Conservation (phyloP, 2,329 filamentous ascomycete genomes). For the Samsoniella hepiali region DNA sequence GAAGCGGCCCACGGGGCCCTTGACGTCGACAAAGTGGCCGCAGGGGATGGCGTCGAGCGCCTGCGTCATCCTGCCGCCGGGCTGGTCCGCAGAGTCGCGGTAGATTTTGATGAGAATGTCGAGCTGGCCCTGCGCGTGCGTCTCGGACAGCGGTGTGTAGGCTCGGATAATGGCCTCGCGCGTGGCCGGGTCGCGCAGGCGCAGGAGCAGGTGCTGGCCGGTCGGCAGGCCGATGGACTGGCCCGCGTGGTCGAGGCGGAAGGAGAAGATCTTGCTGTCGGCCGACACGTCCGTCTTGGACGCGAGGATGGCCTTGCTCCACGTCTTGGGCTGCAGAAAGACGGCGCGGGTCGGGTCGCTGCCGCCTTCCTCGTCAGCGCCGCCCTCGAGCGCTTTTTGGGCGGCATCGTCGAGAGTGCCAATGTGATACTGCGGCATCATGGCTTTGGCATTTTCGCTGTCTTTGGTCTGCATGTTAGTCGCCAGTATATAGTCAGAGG, state of each 20-base stretch:
- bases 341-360: slow-evolving; percentile 46
- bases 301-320: slow-evolving; percentile 71
- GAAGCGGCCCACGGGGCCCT: slow-evolving; percentile 84
- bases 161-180: slow-evolving; percentile 74
- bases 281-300: slow-evolving; percentile 66
- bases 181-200: slow-evolving; percentile 68
- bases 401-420: slow-evolving; percentile 67
- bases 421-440: slow-evolving; percentile 85
- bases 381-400: slow-evolving; percentile 46
- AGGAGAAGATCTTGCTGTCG: slow-evolving; percentile 79
- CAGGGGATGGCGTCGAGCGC: slow-evolving; percentile 70
- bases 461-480: slow-evolving; percentile 51
- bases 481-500: neutral
- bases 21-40: slow-evolving; percentile 76
- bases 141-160: slow-evolving; percentile 79
- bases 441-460: slow-evolving; percentile 84
- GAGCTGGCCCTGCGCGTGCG: slow-evolving; percentile 56
- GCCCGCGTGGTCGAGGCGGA: slow-evolving; percentile 67
- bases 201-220: slow-evolving; percentile 85
- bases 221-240: slow-evolving; percentile 75
- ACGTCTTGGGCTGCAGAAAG: slow-evolving; percentile 70
- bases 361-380: slow-evolving; percentile 33
- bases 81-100: slow-evolving; percentile 51
- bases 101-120: slow-evolving; percentile 84
- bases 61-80: slow-evolving; percentile 78